Percentiles rank a stretch among this genome's conserved stretches.
Evolutionary conservation across 331 rosid genomes (phyloP).

Genomic region (Acacia concinna): DNA sequence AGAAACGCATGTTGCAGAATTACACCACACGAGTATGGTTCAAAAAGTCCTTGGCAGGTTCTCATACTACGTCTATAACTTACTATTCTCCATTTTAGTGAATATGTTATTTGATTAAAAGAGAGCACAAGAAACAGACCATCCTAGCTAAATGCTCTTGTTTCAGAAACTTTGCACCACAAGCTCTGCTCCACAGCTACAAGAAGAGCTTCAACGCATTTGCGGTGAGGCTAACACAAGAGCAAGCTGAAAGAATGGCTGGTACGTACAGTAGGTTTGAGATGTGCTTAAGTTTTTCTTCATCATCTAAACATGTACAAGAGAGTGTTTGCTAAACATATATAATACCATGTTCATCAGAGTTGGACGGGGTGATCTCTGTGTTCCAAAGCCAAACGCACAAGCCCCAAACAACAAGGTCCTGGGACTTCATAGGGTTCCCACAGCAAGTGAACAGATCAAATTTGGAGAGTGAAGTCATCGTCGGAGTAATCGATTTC

Average conservation of each 20-base stretch:
- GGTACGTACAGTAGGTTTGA: neutral
- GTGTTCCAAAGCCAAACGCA: neutral
- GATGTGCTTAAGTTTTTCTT: neutral
- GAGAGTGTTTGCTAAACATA: too few species aligned
- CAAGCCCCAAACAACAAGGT: constrained; percentile 12
- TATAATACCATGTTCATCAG: neutral
- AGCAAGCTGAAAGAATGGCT: constrained; percentile 29
- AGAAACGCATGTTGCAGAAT: neutral
- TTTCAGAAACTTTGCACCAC: neutral
- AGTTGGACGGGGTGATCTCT: constrained; percentile 4
- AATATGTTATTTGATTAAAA: neutral
- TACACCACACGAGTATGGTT: neutral
- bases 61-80: neutral
- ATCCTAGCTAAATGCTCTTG: neutral
- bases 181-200: constrained; percentile 21
- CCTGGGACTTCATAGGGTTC: constrained; percentile 36
- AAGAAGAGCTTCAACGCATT: constrained; percentile 28
- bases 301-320: neutral
- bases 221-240: constrained; percentile 1
- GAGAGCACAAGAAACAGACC: neutral
- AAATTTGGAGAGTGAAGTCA: neutral
- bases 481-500: neutral
- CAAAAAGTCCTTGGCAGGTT: neutral
- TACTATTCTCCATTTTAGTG: neutral
- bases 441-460: constrained; percentile 5